Evolutionary conservation across 345 rosid species (phyloP), one percentile per base, ranked within the genome.

Genomic region (Hibiscus trionum): DNA sequence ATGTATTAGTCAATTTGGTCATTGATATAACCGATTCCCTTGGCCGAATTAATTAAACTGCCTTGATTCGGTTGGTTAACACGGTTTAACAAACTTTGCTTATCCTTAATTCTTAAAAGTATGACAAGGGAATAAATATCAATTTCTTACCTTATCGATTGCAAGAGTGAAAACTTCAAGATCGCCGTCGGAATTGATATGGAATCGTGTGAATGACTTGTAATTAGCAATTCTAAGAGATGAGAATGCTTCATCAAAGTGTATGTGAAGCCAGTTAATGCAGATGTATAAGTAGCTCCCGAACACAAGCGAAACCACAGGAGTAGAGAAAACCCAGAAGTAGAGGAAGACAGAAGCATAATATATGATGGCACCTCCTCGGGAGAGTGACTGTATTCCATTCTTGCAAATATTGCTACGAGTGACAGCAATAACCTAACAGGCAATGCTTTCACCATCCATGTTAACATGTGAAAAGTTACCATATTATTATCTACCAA

Each of bases 301-400:
- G 72, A 95, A 91, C 63, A 95, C 90, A 77, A 92, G 76, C 17
- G 99, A 95, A 68, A 95, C 99, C 49, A 95, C 82, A 7, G 99
- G 99, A 6, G 99, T 95, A 26, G 99, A 95, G 77, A 95, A 89
- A 73, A 95, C 97, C 99, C 99, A 95, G 82, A 95, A 95, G 87
- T 89, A 95, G 69, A 95, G 96, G 83, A 95, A 95, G 72, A 95
- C 97, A 0, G 97, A 88, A 52, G 97, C 94, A 76, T 95, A 95
- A 82, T 95, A 95, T 17, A 95, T 89, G 70, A 70, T 80, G 66
- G 97, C 97, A 78, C 89, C 90, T 12, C 91, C 93, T 68, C 99
- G 86, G 65, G 98, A 87, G 12, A 90, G 87, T 0, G 98, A 85
- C 33, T 85, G 80, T 77, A 90, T 83, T 52, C 99, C 98, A 3